Conservation (phyloP, 1,284 basidiomycete species). For the Cerrena zonata region DNA sequence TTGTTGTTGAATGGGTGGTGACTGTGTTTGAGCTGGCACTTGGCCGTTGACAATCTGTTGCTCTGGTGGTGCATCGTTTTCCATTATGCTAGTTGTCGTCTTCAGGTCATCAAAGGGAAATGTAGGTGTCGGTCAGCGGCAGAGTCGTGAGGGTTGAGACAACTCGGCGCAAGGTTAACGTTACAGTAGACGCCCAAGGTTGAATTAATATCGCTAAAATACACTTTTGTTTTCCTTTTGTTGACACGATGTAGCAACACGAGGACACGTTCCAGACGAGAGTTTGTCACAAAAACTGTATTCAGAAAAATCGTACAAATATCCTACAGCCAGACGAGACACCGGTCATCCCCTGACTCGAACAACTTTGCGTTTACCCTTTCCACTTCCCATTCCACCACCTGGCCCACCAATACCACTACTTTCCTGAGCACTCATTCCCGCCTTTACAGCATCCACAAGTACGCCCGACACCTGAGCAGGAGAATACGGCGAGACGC, state of each 20-base stretch:
- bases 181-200: background rate
- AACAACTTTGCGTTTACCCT: conserved; percentile 76
- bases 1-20: background rate
- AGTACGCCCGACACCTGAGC: conserved; percentile 67
- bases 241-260: too few species aligned
- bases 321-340: too few species aligned
- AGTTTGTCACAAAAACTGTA: too few species aligned
- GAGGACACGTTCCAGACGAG: too few species aligned
- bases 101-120: too few species aligned
- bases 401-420: conserved; percentile 31
- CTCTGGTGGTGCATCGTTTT: background rate
- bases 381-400: conserved; percentile 37
- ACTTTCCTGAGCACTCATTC: conserved; percentile 59
- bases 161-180: too few species aligned
- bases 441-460: conserved; percentile 73
- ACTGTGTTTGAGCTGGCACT: background rate
- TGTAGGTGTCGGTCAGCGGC: too few species aligned
- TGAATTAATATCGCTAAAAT: too few species aligned
- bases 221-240: too few species aligned
- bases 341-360: conserved; percentile 60
- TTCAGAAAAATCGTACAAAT: background rate
- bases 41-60: background rate
- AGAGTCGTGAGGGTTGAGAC: too few species aligned
- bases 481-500: conserved; percentile 64
- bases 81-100: background rate